Conservation (phyloP, 108 stramenopile species). For the Skeletonema marinoi region DNA sequence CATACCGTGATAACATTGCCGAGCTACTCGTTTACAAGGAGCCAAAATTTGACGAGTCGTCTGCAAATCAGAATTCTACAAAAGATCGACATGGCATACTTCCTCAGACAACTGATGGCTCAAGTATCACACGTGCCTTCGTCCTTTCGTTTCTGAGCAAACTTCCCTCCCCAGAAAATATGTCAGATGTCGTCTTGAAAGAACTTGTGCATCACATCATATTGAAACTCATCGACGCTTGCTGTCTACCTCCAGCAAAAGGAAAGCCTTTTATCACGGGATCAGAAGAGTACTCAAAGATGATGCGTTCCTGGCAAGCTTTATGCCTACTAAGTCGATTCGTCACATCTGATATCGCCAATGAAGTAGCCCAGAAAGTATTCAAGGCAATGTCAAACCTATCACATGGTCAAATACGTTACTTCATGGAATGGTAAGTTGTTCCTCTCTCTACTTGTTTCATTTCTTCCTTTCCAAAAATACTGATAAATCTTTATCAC, state of each 20-base stretch:
- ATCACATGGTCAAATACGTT: conserved; percentile 81
- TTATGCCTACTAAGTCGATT: conserved; percentile 73
- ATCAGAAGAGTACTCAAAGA: conserved; percentile 63
- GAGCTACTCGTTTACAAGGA: conserved; percentile 83
- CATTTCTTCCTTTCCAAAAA: background rate
- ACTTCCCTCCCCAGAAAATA: conserved; percentile 52
- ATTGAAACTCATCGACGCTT: conserved; percentile 54
- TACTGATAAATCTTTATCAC: background rate
- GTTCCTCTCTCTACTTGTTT: background rate
- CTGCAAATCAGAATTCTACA: conserved; percentile 47
- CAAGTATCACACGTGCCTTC: conserved; percentile 71
- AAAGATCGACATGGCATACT: conserved; percentile 18
- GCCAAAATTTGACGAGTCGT: conserved; percentile 57
- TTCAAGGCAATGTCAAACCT: conserved; percentile 58
- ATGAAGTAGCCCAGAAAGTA: conserved; percentile 49
- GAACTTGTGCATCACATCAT: conserved; percentile 71
- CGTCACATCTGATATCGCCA: conserved; percentile 70
- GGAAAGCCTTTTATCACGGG: conserved; percentile 70
- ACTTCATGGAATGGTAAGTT: conserved; percentile 73
- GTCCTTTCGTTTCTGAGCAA: conserved; percentile 69
- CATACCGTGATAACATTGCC: conserved; percentile 71
- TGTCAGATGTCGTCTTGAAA: conserved; percentile 52
- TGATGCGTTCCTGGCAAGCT: conserved; percentile 83
- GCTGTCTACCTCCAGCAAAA: conserved; percentile 39
- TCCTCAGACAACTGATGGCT: conserved; percentile 47